Evolutionary conservation across 2,329 filamentous ascomycete genomes (phyloP), one percentile per base, ranked within the genome.

Genomic region (Davidsoniella australis): DNA sequence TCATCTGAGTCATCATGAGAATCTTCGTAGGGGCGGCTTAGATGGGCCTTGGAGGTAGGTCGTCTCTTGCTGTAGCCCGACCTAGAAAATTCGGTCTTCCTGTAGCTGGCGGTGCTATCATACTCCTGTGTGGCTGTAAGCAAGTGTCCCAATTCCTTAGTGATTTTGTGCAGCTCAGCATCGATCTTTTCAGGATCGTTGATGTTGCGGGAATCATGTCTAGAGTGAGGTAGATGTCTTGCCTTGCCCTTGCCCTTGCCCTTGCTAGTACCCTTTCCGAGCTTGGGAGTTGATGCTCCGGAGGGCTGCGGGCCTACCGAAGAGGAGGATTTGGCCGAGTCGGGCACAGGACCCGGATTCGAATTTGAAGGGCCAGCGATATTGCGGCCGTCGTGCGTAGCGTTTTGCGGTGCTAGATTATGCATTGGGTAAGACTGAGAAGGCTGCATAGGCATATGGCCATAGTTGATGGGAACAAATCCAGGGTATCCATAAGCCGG

Each of bases 71-170:
- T 33, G 6, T 10, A 33, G 29, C 29, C 8, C 29, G 29, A 10
- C 36, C 12, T 10, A 40, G 5, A 16, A 20, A 40, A 38, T 20
- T 17, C 5, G 23, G 12, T 20, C 5, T 7, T 44, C 36, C 18
- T 16, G 5, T 38, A 6, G 29, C 29, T 44, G 5, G 29, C 9
- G 1, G 47, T 18, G n/a, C 47, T 49, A 44, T 49, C 47, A 29
- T 49, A 49, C 41, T 49, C 40, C 18, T 49, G 39, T 20, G 47
- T 49, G 23, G 41, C 47, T 49, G 47, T 49, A 49, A 49, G 47
- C 36, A 49, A 43, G 16, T 45, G 29, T 45, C 37, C 47, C 17
- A 49, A 5, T 43, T 49, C 18, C 26, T 38, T 26, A 10, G 41
- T 36, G 5, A 49, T 41, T 20, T 41, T 37, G 18, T 43, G 37